Percentiles rank a stretch among this genome's conserved stretches.
Evolutionary conservation across 441 rosid species (phyloP).

Genomic region (Sinapis alba): DNA sequence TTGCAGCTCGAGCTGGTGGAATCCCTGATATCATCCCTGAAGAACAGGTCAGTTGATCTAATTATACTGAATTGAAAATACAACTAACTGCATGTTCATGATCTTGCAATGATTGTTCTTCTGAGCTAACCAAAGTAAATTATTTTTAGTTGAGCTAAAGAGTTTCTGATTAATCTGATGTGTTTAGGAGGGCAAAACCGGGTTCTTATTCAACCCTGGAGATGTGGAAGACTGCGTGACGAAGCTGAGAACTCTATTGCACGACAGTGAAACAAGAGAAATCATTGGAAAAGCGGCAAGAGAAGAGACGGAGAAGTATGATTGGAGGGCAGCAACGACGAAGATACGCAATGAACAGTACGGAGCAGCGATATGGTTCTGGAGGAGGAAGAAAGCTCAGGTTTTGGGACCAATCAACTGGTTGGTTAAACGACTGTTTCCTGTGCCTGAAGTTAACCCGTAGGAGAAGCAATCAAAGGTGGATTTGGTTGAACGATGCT

Average conservation of each 20-base stretch:
- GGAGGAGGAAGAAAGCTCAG: constrained; percentile 84
- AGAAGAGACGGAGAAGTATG: constrained; percentile 84
- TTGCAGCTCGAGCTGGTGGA: constrained; percentile 94
- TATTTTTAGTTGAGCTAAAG: constrained; percentile 9
- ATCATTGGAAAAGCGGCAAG: constrained; percentile 88
- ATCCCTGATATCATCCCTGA: constrained; percentile 91
- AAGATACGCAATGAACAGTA: constrained; percentile 90
- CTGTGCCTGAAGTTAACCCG: constrained; percentile 55
- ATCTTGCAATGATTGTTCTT: constrained; percentile 4
- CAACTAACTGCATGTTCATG: not conserved
- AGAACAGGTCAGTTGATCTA: constrained; percentile 60
- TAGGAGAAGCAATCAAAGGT: constrained; percentile 17
- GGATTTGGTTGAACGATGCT: not conserved
- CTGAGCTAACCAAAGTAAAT: not conserved
- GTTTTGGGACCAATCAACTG: constrained; percentile 76
- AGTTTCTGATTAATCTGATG: constrained; percentile 6
- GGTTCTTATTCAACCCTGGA: constrained; percentile 78
- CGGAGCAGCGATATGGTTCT: constrained; percentile 97
- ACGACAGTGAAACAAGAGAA: constrained; percentile 64
- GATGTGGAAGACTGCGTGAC: constrained; percentile 85
- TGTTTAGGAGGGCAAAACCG: constrained; percentile 72
- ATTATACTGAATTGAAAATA: not conserved
- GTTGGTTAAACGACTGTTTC: constrained; percentile 70
- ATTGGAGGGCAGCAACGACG: constrained; percentile 95
- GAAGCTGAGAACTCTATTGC: constrained; percentile 64